phyloP scores from a whole-genome alignment of 2,329 filamentous ascomycete genomes.

The Colletotrichum eleusines region DNA sequence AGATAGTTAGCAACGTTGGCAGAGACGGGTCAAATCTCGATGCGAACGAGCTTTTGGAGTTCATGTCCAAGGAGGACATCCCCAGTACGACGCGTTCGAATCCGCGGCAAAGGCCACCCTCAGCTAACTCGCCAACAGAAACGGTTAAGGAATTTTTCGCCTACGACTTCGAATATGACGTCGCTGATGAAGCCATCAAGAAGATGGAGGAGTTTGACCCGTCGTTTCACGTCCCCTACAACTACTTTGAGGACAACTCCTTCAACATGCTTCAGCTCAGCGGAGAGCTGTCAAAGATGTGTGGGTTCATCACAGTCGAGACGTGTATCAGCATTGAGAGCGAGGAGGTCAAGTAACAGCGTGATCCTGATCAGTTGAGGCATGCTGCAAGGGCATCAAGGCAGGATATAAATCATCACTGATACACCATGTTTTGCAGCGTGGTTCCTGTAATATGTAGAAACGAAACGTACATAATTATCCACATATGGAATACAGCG shows the following conservation, averaged over 20 bases:
- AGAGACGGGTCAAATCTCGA: slow-evolving; percentile 49
- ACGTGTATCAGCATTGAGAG: slow-evolving; percentile 11
- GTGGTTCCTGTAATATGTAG: neutral
- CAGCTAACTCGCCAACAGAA: neutral
- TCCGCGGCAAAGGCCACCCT: neutral
- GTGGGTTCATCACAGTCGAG: slow-evolving; percentile 17
- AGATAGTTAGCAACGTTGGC: slow-evolving; percentile 55
- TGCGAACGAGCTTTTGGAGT: slow-evolving; percentile 46
- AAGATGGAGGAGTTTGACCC: slow-evolving; percentile 43
- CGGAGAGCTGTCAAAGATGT: slow-evolving; percentile 14
- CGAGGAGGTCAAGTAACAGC: neutral
- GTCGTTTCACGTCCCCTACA: slow-evolving; percentile 39
- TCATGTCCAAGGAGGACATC: slow-evolving; percentile 47
- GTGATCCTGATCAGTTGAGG: neutral
- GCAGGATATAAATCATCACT: neutral
- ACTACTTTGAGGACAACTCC: slow-evolving; percentile 44
- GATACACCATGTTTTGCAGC: neutral
- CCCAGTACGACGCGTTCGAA: slow-evolving; percentile 46
- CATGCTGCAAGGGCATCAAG: neutral
- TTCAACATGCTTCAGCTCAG: slow-evolving; percentile 14
- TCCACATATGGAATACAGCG: neutral
- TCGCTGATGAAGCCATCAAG: slow-evolving; percentile 38
- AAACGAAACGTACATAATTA: neutral
- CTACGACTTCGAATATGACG: slow-evolving; percentile 44
- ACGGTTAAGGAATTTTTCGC: slow-evolving; percentile 30